Evolutionary conservation across 2,329 filamentous ascomycete genomes (phyloP), one percentile per base, ranked within the genome.

Genomic region (Sclerotinia spermophila): DNA sequence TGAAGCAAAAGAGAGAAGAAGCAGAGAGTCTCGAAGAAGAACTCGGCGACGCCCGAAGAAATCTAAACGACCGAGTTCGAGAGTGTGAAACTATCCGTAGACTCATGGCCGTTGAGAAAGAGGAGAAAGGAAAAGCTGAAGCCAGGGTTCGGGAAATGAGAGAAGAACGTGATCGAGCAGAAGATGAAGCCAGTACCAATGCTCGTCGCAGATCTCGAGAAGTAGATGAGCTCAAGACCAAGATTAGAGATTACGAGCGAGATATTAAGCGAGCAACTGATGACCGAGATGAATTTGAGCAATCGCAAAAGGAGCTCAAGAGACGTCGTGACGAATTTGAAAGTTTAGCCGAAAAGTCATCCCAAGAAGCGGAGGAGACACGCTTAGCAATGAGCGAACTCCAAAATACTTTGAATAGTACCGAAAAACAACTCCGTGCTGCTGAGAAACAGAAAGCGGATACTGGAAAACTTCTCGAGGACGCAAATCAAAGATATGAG

Each of bases 61-160:
- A 97, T 72, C 86, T 99, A 2, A 89, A 88, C 67, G 96, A 99
- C 81, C 90, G 96, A 38, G 95, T 93, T 5, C 89, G 96, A 58
- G 96, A 99, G 81, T 92, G 90, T 38, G 95, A 98, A 82, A 97
- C 93, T 0, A 98, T 99, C 94, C 89, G 96, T 45, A 86, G 94
- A 64, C 85, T 98, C 72, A 84, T 99, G 19, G 90, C 90, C 24
- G 95, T 98, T 74, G 92, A 94, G 13, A 93, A 98, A 79, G 88
- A 91, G 72, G 92, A 94, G 11, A 93, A 98, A 79, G 88, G 91
- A 72, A 87, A 92, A 15, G 90, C 94, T 1, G 94, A 98, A 74
- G 84, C 84, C 72, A 92, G 93, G 77, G 87, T 97, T 27, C 89
- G 93, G 40, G 95, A 98, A 74, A 96, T 97, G 89, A 91, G 93